Base-by-base conservation (phyloP, 345 rosid genomes). In the Litchi chinensis region DNA sequence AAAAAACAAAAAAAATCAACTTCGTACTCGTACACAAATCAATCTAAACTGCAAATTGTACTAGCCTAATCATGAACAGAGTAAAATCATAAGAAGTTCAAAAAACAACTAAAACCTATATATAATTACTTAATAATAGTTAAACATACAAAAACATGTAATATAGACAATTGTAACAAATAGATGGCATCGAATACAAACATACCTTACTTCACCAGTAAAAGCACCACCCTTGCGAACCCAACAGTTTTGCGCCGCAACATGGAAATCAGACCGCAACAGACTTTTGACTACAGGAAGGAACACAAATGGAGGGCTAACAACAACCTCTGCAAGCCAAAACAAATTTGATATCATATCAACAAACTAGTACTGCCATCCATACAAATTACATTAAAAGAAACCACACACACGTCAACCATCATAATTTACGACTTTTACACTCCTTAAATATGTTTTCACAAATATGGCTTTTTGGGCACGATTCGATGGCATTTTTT, bases 221-320 rank as follows among this genome's bases (percentile, higher is more conserved):
- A 86, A 90, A 70, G 94, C 94, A 52, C 93, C 94, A 5, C 94
- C 93, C 79, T 87, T 92, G 71, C 89, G 86, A 71, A 87, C 90
- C 94, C 97, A 92, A 39, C 92, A 89, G 77, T 90, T 90, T 60
- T 90, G 94, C 6, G 94, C 94, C 1, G 93, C 90, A 4, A 92
- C 86, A n/a, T 87, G 84, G 74, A 92, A 86, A 82, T 90, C 94
- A 2, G 88, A 44, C 60, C 94, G 74, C 82, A 90, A 63, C 19
- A 87, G 71, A 6, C 77, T 60, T 76, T 87, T 90, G 48, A 88
- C 93, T 71, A 80, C 1, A 41, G 87, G 77, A 32, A 92, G 94
- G 54, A 89, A 92, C 74, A 92, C 88, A 77, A 84, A 90, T 4
- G 97, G 93, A 77, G 96, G 96, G 85, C 93, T 86, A 67, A 92